Conservation (phyloP, 2,329 filamentous ascomycete species). For the Fonsecaea erecta region DNA sequence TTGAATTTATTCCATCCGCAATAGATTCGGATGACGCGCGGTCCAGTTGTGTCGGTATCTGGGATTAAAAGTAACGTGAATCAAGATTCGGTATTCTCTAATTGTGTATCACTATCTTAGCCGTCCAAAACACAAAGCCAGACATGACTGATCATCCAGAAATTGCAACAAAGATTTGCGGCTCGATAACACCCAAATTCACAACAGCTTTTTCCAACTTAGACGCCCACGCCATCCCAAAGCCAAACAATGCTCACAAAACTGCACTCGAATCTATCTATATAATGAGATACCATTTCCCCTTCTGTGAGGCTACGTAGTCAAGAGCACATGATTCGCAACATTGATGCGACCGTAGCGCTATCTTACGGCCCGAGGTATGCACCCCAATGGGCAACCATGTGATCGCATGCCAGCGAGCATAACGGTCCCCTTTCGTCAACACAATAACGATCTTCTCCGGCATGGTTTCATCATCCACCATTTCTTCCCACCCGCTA, state of each 20-base stretch:
- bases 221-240: not conserved
- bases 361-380: not conserved
- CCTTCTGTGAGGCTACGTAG: not conserved
- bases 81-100: not conserved
- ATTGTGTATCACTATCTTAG: not conserved
- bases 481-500: not conserved
- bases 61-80: not conserved
- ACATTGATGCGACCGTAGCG: not conserved
- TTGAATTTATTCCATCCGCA: too few relatives aligned
- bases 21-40: too few relatives aligned
- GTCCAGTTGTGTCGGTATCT: not conserved
- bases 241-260: not conserved
- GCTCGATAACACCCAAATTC: not conserved
- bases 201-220: not conserved
- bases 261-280: not conserved
- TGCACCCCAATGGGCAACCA: not conserved
- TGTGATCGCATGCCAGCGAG: not conserved
- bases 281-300: not conserved
- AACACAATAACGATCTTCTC: not conserved
- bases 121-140: not conserved
- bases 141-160: not conserved
- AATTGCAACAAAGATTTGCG: not conserved
- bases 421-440: not conserved
- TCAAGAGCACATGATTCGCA: not conserved
- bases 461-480: not conserved